Percentiles rank a stretch among this genome's conserved stretches.
Evolutionary conservation across 2,329 filamentous ascomycete genomes (phyloP).

Genomic region (Neurospora sp.): DNA sequence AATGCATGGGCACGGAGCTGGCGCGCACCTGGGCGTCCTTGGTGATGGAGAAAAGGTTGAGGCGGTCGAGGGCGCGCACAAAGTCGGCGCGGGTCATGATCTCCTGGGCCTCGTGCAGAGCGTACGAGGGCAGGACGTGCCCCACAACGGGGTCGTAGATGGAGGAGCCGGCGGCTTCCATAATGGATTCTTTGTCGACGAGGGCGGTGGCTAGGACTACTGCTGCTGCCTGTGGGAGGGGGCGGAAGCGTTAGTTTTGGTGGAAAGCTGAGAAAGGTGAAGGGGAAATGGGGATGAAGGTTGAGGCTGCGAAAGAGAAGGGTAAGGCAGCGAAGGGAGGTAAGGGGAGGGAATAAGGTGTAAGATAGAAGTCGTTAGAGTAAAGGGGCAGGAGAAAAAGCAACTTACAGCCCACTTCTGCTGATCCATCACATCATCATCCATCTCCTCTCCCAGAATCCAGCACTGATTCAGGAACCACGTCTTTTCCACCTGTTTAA

Average conservation of each 20-base stretch:
- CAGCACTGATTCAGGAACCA: constrained; percentile 72
- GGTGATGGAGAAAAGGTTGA: constrained; percentile 94
- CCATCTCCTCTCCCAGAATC: constrained; percentile 62
- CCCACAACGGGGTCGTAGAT: constrained; percentile 58
- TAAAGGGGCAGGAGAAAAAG: not conserved
- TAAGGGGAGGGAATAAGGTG: not conserved
- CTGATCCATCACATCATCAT: constrained; percentile 58
- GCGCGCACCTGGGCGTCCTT: constrained; percentile 78
- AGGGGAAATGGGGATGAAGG: not conserved
- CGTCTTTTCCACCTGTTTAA: constrained; percentile 60
- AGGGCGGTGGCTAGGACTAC: constrained; percentile 89
- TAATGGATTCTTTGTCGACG: constrained; percentile 67
- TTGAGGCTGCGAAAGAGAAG: too few relatives aligned
- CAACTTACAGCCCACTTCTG: constrained; percentile 78
- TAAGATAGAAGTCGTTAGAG: too few relatives aligned
- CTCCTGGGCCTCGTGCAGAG: constrained; percentile 74
- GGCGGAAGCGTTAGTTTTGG: not conserved
- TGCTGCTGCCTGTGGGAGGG: constrained; percentile 57
- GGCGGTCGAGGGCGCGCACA: constrained; percentile 81
- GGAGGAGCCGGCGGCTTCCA: constrained; percentile 31
- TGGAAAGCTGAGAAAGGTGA: not conserved
- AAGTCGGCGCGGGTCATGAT: constrained; percentile 97
- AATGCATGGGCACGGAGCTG: constrained; percentile 92
- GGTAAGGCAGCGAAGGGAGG: not conserved
- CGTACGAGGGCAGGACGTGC: constrained; percentile 70